Percentiles rank a stretch among this genome's conserved stretches.
phyloP scores from a whole-genome alignment of 2,329 filamentous ascomycete genomes.

The Neofusicoccum laricinum region DNA sequence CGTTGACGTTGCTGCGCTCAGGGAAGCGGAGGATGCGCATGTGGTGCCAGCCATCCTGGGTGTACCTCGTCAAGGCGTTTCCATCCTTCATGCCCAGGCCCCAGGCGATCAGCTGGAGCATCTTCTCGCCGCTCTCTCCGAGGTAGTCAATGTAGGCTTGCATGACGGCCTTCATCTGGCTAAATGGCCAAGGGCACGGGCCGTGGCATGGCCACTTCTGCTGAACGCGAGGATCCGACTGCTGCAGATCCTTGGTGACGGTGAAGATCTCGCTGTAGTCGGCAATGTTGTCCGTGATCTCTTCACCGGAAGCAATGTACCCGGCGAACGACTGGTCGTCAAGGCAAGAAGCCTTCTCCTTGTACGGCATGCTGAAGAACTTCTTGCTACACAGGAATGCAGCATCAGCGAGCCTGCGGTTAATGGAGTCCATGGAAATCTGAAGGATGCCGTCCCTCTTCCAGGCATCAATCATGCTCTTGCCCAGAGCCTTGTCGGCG shows the following conservation, averaged over 20 bases:
- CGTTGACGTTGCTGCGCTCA: constrained; percentile 39
- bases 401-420: constrained; percentile 35
- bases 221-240: constrained; percentile 39
- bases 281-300: constrained; percentile 41
- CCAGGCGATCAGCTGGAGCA: constrained; percentile 48
- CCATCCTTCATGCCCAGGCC: constrained; percentile 40
- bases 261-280: constrained; percentile 56
- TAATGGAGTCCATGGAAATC: constrained; percentile 38
- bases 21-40: constrained; percentile 48
- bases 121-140: constrained; percentile 42
- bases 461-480: constrained; percentile 44
- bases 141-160: constrained; percentile 43
- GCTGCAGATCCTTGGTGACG: constrained; percentile 47
- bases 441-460: constrained; percentile 48
- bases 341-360: constrained; percentile 43
- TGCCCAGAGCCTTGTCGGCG: constrained; percentile 38
- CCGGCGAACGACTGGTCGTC: constrained; percentile 48
- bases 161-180: constrained; percentile 41
- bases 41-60: constrained; percentile 52
- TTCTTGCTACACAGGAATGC: constrained; percentile 38
- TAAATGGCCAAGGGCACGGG: constrained; percentile 48
- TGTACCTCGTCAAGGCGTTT: constrained; percentile 42
- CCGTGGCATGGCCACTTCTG: constrained; percentile 51
- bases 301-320: constrained; percentile 50
- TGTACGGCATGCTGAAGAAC: constrained; percentile 38